Conservation (phyloP, 805 yeast species). For the Teunomyces funiuensis region DNA sequence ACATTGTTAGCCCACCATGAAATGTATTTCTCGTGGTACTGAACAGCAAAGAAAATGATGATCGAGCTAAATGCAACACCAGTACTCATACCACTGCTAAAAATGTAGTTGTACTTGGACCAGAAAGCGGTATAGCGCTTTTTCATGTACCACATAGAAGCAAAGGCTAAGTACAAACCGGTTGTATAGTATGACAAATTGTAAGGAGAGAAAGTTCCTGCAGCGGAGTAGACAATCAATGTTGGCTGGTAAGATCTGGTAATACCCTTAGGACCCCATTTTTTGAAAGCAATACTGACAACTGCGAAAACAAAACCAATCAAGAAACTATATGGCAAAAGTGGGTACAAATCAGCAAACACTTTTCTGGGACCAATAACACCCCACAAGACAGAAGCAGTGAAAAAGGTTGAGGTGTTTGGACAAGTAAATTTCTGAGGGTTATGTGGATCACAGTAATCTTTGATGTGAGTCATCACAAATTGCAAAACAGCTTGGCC, state of each 20-base stretch:
- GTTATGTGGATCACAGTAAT: constrained; percentile 43
- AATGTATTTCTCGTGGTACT: constrained; percentile 22
- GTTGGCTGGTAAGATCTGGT: constrained; percentile 33
- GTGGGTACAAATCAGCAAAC: constrained; percentile 29
- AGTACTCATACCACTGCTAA: constrained; percentile 25
- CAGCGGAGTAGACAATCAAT: constrained; percentile 27
- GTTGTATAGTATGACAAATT: constrained; percentile 27
- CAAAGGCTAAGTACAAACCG: constrained; percentile 23
- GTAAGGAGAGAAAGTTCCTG: constrained; percentile 28
- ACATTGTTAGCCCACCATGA: constrained; percentile 10
- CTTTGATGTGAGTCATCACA: constrained; percentile 29
- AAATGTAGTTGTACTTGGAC: constrained; percentile 31
- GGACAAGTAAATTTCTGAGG: constrained; percentile 43
- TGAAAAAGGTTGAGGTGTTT: constrained; percentile 36
- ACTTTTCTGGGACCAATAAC: constrained; percentile 48
- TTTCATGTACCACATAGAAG: constrained; percentile 27
- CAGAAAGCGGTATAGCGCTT: constrained; percentile 28
- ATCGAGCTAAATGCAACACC: constrained; percentile 32
- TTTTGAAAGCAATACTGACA: constrained; percentile 15
- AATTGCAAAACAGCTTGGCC: constrained; percentile 28
- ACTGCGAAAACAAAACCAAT: constrained; percentile 29
- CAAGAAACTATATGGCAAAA: constrained; percentile 31
- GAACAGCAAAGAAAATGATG: constrained; percentile 35
- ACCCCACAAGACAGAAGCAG: constrained; percentile 65
- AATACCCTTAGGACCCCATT: constrained; percentile 13